Evolutionary conservation across 192 early-diverging fungal species (phyloP), one percentile per base, ranked within the genome.

Genomic region (Coemansia sp.): DNA sequence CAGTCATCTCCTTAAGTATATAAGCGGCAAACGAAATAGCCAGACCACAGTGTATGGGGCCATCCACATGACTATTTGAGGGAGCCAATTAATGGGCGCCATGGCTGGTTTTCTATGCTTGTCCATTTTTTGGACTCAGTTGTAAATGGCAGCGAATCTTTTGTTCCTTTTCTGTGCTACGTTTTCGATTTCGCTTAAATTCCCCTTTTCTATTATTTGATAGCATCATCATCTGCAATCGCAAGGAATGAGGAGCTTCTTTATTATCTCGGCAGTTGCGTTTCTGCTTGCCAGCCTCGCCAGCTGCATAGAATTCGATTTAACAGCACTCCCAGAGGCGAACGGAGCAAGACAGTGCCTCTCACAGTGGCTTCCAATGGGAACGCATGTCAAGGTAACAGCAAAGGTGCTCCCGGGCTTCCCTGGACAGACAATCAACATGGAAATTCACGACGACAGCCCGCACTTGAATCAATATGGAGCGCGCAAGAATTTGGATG

Each of bases 241-340:
- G 37, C 45, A 48, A 6, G 25, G 8, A 59, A 72, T 72, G 70
- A 66, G 62, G 60, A 55, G 36, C 15, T 33, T 53, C 15, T 57
- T 62, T 31, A 22, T 72, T 42, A 22, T 60, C 25, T 59, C 50
- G 20, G 59, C 59, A 9, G 27, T 66, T 58, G 54, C 61, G 25
- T 55, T 60, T 38, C 50, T 58, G 28, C 27, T 58, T 28, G 45
- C 60, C 20, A 41, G 40, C 19, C 45, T 59, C n/a, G 42, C 37
- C 19, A 33, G 64, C 13, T 92, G 88, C 34, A 70, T 94, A 59
- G 92, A 93, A 71, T 97, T 97, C 68, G 91, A 94, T 50, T 68
- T 97, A 38, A 38, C 62, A 6, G 91, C 87, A 19, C 53, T 82
- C 13, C 59, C 76, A 4, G 74, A 83, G 9, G 61, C 58, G 4